phyloP scores from a whole-genome alignment of 225 moss, liverwort and hornwort species.

The Thuidium tamariscinum region DNA sequence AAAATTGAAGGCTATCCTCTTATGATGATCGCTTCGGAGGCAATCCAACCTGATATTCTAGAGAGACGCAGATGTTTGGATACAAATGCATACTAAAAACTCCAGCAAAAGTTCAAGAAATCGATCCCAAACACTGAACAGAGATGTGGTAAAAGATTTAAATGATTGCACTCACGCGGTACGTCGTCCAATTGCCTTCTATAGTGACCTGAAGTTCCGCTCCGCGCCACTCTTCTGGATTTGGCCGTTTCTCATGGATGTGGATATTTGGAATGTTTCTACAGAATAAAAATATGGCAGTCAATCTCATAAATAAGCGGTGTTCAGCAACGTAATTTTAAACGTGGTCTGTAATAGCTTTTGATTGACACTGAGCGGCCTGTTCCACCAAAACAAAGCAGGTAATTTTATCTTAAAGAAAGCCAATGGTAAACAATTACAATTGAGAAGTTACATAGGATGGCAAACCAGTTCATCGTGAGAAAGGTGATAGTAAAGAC shows the following conservation, averaged over 20 bases:
- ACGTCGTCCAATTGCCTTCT: conserved; percentile 93
- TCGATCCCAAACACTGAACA: background rate
- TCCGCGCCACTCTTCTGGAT: conserved; percentile 77
- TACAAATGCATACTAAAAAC: background rate
- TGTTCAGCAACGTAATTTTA: background rate
- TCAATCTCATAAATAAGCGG: background rate
- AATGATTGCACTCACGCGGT: conserved; percentile 53
- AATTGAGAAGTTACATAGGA: background rate
- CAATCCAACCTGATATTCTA: background rate
- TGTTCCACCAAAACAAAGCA: background rate
- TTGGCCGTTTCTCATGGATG: conserved; percentile 76
- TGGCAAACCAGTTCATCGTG: background rate
- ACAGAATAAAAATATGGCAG: background rate
- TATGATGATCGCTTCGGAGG: background rate
- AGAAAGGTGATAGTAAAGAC: background rate
- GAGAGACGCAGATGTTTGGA: background rate
- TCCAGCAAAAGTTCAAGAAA: background rate
- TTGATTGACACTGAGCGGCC: background rate
- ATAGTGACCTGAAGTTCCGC: conserved; percentile 98
- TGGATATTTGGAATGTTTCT: conserved; percentile 94
- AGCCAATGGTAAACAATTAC: background rate
- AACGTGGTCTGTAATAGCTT: background rate
- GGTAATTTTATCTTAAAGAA: background rate
- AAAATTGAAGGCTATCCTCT: background rate
- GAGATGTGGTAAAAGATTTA: background rate